Percentiles rank a stretch among this genome's conserved stretches.
Evolutionary conservation across 164 flowering plant genomes (phyloP).

Genomic region (Vitis rotundifolia): DNA sequence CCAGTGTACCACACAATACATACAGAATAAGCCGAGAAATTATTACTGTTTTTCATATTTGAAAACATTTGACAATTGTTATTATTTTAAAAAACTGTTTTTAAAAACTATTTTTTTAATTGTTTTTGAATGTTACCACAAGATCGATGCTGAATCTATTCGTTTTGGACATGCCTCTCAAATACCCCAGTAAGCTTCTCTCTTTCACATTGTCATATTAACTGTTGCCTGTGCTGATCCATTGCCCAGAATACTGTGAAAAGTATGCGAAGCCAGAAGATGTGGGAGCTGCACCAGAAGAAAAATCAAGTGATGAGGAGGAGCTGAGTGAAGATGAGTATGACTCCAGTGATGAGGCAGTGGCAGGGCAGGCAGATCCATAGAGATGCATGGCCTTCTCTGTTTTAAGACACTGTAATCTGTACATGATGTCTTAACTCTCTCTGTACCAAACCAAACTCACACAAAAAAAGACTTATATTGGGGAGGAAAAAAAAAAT

Average conservation of each 20-base stretch:
- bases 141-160: too few relatives aligned
- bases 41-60: too few relatives aligned
- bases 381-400: slow-evolving; percentile 10
- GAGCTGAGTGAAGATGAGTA: slow-evolving; percentile 59
- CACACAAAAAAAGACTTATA: slow-evolving; percentile 1
- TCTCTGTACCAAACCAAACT: slow-evolving; percentile 11
- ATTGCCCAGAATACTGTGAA: slow-evolving; percentile 51
- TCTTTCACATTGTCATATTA: background rate
- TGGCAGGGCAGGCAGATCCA: slow-evolving; percentile 48
- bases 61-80: too few relatives aligned
- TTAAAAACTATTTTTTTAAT: too few relatives aligned
- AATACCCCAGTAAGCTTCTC: background rate
- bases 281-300: slow-evolving; percentile 49
- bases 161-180: background rate
- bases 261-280: slow-evolving; percentile 55
- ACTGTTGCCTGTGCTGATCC: background rate
- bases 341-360: slow-evolving; percentile 55
- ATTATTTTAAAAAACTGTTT: too few relatives aligned
- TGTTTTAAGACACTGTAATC: slow-evolving; percentile 7
- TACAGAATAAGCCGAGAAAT: too few relatives aligned
- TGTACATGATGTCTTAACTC: slow-evolving; percentile 37
- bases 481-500: slow-evolving; percentile 14
- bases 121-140: too few relatives aligned
- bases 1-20: too few relatives aligned
- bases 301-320: slow-evolving; percentile 51